Percentiles rank a stretch among this genome's conserved stretches.
Evolutionary conservation across 257 asterid genomes (phyloP).

Genomic region (Orobanche coerulescens): DNA sequence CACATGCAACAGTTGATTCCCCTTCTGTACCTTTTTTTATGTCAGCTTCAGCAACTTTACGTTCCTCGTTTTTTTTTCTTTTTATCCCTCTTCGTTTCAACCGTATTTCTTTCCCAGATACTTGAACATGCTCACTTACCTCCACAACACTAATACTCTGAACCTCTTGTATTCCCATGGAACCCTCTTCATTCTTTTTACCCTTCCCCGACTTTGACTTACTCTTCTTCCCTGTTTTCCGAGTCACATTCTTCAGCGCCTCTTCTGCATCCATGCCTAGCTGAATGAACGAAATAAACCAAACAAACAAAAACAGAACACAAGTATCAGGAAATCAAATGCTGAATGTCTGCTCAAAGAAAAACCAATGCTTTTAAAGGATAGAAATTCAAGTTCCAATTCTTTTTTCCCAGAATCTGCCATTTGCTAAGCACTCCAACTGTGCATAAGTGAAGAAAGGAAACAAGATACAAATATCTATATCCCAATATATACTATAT

Average conservation of each 20-base stretch:
- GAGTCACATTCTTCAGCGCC: background rate
- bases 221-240: background rate
- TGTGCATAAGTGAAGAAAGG: too few relatives aligned
- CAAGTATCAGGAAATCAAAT: background rate
- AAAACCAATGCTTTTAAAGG: background rate
- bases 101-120: background rate
- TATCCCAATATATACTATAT: too few relatives aligned
- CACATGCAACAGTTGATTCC: background rate
- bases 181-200: background rate
- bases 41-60: background rate
- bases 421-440: too few relatives aligned
- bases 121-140: background rate
- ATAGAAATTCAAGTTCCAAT: background rate
- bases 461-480: background rate
- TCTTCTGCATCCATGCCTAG: background rate
- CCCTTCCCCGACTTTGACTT: background rate
- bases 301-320: background rate
- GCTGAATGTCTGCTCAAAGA: background rate
- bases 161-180: background rate
- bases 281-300: background rate
- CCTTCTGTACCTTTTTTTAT: background rate
- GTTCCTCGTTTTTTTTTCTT: background rate
- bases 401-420: background rate
- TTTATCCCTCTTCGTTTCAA: too few relatives aligned
- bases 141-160: background rate